Evolutionary conservation across 2,329 filamentous ascomycete genomes (phyloP).

Genomic region (Pyrenophora seminiperda): DNA sequence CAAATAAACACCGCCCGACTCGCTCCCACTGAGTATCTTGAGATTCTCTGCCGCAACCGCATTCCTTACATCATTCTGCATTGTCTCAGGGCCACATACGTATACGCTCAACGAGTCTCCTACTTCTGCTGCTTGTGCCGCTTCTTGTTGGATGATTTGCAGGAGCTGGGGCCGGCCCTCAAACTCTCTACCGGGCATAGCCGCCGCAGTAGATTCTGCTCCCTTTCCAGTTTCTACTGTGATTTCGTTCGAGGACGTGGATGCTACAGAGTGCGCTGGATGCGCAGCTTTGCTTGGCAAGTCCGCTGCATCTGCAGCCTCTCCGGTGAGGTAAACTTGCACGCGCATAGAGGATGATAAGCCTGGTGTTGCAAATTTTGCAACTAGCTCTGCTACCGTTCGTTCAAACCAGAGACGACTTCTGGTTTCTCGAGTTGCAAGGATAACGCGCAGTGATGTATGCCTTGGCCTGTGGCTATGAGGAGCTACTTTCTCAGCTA

Average conservation of each 20-base stretch:
- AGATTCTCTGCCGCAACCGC: conserved; percentile 54
- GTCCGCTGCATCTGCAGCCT: conserved; percentile 18
- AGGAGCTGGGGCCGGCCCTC: conserved; percentile 45
- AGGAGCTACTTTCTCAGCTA: too few relatives aligned
- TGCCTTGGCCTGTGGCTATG: not conserved
- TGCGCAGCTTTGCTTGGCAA: not conserved
- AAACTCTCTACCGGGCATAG: conserved; percentile 24
- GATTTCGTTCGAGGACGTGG: not conserved
- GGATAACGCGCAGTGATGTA: conserved; percentile 36
- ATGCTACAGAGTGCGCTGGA: not conserved
- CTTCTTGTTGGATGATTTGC: conserved; percentile 32
- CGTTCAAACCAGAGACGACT: conserved; percentile 47
- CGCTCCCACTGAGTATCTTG: conserved; percentile 39
- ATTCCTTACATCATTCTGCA: conserved; percentile 57
- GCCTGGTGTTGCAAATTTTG: conserved; percentile 19
- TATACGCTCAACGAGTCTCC: conserved; percentile 42
- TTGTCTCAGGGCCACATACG: conserved; percentile 53
- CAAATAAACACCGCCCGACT: conserved; percentile 50
- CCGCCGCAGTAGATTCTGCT: not conserved
- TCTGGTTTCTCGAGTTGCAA: conserved; percentile 45
- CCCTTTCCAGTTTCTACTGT: not conserved
- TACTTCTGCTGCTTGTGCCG: conserved; percentile 16
- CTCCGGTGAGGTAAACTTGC: conserved; percentile 35
- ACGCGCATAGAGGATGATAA: conserved; percentile 22
- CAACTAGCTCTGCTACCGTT: conserved; percentile 36